These are phyloP conservation scores for Trichoderma sp. DNA, from an alignment of 2,329 filamentous ascomycete genomes.

Conservation along the genomic window DNA sequence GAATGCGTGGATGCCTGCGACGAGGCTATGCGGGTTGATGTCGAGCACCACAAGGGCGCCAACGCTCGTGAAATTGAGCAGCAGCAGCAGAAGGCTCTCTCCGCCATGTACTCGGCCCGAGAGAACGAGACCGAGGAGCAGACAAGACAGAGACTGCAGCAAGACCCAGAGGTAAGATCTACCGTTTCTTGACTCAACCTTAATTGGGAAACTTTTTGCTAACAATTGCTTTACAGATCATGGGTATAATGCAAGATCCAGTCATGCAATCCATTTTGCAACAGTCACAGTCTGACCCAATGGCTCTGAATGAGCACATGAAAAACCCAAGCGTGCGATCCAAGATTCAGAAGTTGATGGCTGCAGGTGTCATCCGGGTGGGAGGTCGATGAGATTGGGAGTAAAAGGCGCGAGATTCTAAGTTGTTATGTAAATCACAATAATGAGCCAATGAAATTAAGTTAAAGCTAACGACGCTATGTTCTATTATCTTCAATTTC, in stretches of 20 bases:
- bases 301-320: constrained; percentile 95
- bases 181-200: not conserved
- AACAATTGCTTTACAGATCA: constrained; percentile 60
- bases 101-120: constrained; percentile 85
- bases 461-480: not conserved
- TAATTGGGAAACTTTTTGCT: not conserved
- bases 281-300: constrained; percentile 91
- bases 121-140: constrained; percentile 97
- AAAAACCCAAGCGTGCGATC: constrained; percentile 81
- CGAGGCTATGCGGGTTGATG: constrained; percentile 78
- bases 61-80: constrained; percentile 91
- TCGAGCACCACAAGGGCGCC: constrained; percentile 67
- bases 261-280: constrained; percentile 98
- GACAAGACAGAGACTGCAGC: constrained; percentile 86
- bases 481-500: not conserved
- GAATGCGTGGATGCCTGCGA: constrained; percentile 89
- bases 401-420: not conserved
- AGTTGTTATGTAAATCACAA: constrained; percentile 6
- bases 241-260: constrained; percentile 89
- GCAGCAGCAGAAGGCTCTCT: constrained; percentile 89
- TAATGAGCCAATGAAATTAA: constrained; percentile 24
- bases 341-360: constrained; percentile 94
- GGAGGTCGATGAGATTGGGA: constrained; percentile 47
- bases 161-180: constrained; percentile 79
- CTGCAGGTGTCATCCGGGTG: constrained; percentile 86